These are phyloP conservation scores for Phalaenopsis aphrodite DNA, from an alignment of 106 monocot genomes.

Conservation along the genomic window DNA sequence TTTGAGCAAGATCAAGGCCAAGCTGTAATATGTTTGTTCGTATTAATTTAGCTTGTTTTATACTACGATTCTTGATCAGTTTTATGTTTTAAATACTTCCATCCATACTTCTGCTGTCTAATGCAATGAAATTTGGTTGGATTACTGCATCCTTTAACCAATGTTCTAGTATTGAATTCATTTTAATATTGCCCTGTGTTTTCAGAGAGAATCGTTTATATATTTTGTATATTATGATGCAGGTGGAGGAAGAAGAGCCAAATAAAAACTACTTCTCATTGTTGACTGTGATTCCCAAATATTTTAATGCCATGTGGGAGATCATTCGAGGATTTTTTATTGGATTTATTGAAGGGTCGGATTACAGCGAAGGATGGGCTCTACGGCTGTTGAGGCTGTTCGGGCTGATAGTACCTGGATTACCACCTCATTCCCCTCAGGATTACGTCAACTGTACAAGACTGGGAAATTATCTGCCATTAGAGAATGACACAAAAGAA, in stretches of 20 bases:
- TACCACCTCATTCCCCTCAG: conserved; percentile 64
- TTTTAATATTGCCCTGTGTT: no score
- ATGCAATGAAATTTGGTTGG: no score
- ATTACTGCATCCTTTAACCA: no score
- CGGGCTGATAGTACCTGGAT: conserved; percentile 59
- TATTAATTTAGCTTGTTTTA: no score
- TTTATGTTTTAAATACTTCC: no score
- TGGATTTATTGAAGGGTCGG: conserved; percentile 35
- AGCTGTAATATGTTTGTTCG: no score
- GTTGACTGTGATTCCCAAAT: conserved; percentile 31
- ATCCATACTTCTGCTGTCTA: no score
- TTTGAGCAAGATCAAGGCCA: no score
- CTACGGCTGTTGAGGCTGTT: conserved; percentile 27
- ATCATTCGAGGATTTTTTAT: conserved; percentile 50
- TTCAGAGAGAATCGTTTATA: not conserved
- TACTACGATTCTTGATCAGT: no score
- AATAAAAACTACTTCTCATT: conserved; percentile 77
- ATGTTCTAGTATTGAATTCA: no score
- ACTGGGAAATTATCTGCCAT: conserved; percentile 31
- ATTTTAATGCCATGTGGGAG: conserved; percentile 51
- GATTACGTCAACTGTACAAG: conserved; percentile 80
- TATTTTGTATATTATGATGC: not conserved
- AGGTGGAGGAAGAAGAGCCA: conserved; percentile 56
- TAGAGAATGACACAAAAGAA: no score
- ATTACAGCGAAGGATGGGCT: conserved; percentile 59